Conservation (phyloP, 192 early-diverging fungal species). For the Backusella liffmaniae region DNA sequence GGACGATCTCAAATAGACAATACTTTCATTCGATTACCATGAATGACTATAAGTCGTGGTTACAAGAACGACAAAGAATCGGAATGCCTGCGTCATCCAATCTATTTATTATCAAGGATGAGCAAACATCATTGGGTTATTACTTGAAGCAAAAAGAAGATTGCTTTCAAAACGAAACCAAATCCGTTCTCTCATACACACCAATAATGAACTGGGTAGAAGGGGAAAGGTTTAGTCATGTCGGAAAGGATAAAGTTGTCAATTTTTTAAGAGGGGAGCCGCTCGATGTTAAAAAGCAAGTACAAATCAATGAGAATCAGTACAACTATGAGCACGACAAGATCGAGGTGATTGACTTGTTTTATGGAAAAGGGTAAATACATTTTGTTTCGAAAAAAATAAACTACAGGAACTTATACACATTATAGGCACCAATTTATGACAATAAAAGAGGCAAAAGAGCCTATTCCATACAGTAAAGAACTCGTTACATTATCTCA, state of each 20-base stretch:
- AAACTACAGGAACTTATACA: neutral
- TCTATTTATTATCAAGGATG: neutral
- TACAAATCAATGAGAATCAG: neutral
- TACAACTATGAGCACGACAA: neutral
- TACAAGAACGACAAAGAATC: conserved; percentile 22
- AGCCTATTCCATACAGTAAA: conserved; percentile 24
- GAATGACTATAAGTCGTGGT: conserved; percentile 23
- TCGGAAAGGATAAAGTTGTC: neutral
- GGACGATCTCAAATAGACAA: conserved; percentile 18
- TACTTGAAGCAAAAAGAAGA: neutral
- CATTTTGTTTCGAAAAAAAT: neutral
- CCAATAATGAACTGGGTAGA: neutral
- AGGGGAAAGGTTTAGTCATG: neutral
- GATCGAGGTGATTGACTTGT: conserved; percentile 31
- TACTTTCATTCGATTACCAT: conserved; percentile 33
- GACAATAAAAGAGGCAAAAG: neutral
- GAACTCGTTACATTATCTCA: conserved; percentile 11
- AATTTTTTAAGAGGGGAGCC: neutral
- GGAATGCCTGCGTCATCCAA: neutral
- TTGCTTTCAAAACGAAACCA: neutral
- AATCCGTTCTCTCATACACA: neutral
- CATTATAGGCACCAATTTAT: conserved; percentile 26
- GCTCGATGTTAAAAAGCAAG: neutral
- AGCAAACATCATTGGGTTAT: neutral
- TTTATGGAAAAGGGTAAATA: conserved; percentile 33